A percentile compares a stretch with the other conserved stretches of the same genome.
These are phyloP conservation scores for apple (Malus domestica) DNA, from an alignment of 306 rosid species.

Conservation along the genomic window ASM211411v1 NC_041802.1:3784001-3784500, in stretches of 20 bases:
- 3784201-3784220: not conserved
- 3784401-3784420: not conserved
- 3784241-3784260: not conserved
- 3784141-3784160: no score
- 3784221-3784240: not conserved
- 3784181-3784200: no score
- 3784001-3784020: no score
- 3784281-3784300: not conserved
- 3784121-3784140: no score
- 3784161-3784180: no score
- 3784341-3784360: not conserved
- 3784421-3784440: not conserved
- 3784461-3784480: not conserved
- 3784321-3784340: constrained; percentile 1
- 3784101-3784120: no score
- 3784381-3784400: not conserved
- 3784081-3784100: no score
- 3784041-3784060: no score
- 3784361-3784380: not conserved
- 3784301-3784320: not conserved
- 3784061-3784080: no score
- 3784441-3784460: not conserved
- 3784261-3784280: not conserved
- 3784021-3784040: no score
- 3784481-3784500: not conserved